Base-by-base conservation (phyloP, 2,329 filamentous ascomycete species). In the Zasmidium cellare region DNA sequence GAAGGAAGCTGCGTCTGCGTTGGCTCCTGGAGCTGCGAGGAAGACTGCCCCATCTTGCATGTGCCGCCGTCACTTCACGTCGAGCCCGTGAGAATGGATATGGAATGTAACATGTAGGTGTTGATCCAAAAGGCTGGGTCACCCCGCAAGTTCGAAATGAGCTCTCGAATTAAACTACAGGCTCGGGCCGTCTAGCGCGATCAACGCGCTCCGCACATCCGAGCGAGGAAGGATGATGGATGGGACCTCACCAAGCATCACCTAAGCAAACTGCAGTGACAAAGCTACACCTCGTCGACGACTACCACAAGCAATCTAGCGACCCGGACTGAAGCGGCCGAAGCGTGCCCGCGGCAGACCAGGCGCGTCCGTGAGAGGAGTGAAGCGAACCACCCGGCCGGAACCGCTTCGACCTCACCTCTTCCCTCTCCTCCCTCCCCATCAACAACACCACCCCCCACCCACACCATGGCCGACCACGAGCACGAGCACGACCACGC, bases 401-500 rank as follows among this genome's bases (percentile, higher is more conserved):
- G 25, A 28, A 28, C 25, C 25, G 25, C 25, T 11, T 28, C 25
- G 11, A 28, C 25, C 11, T 28, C 25, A 28, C 25, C 25, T 28
- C 25, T 11, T 28, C 11, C 25, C 11, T 11, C 25, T 28, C 25
- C 25, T 11, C 11, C 11, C 25, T 28, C 25, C 25, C 11, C 25
- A 28, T 28, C 25, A 41, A 41, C 35, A 41, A 41, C 35, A 41
- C 7, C 35, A 41, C 7, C 16, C 35, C 16, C 22, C 23, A 22
- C 46, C 19, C n/a, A 9, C 38, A 20, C 38, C 57, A 60, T 23
- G 23, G 61, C 58, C 20, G 61, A 57, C 47, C 56, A 58, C 25
- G 58, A 62, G 38, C 53, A 62, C 38, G 62, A 60, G 19, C 56
- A 58, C 49, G 51, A 64, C 55, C 51, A 56, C 41, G 47, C 54